phyloP scores from a whole-genome alignment of 441 rosid genomes.

The Brassica balearica region DNA sequence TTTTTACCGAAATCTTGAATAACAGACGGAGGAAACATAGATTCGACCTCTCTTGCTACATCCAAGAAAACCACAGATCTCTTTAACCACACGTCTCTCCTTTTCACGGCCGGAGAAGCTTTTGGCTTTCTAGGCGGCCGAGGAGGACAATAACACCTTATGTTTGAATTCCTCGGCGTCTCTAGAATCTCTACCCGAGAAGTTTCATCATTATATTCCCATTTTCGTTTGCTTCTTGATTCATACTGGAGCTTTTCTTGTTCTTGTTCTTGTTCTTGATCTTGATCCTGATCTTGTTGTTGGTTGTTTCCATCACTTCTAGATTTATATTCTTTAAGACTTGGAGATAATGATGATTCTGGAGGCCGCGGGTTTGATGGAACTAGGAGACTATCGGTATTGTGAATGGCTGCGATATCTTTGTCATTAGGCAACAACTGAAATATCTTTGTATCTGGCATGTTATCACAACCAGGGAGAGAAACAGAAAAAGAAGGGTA shows the following conservation, averaged over 20 bases:
- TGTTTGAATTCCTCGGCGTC: conserved; percentile 35
- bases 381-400: conserved; percentile 47
- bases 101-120: conserved; percentile 49
- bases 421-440: conserved; percentile 47
- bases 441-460: conserved; percentile 52
- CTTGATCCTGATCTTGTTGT: conserved; percentile 10
- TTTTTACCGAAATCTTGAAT: conserved; percentile 62
- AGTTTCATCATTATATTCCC: conserved; percentile 38
- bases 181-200: conserved; percentile 43
- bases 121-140: conserved; percentile 80
- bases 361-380: conserved; percentile 18
- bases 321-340: conserved; percentile 15
- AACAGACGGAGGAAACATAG: conserved; percentile 63
- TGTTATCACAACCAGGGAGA: conserved; percentile 24
- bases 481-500: neutral
- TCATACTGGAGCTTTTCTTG: conserved; percentile 25
- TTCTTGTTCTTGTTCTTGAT: conserved; percentile 22
- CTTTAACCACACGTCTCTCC: conserved; percentile 43
- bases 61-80: conserved; percentile 55
- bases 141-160: conserved; percentile 45
- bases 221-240: conserved; percentile 39
- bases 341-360: conserved; percentile 31
- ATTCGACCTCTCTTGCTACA: conserved; percentile 71
- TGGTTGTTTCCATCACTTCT: conserved; percentile 16
- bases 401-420: conserved; percentile 52